Conservation (phyloP, 2,329 filamentous ascomycete genomes). For the Fusarium coffeatum region DNA sequence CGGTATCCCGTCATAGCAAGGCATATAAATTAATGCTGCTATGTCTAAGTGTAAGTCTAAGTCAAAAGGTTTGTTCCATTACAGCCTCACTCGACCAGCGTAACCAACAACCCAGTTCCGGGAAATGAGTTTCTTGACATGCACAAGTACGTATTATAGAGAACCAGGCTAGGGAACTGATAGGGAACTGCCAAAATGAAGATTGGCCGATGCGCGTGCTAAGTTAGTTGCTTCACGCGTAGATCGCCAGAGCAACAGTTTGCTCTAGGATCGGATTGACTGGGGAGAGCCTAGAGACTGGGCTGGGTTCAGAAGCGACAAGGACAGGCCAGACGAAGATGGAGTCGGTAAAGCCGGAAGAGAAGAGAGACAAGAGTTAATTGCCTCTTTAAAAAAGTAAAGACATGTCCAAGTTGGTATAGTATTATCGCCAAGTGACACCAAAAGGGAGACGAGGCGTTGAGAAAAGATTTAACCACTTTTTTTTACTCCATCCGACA, state of each 20-base stretch:
- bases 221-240: slow-evolving; percentile 29
- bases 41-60: slow-evolving; percentile 13
- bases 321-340: slow-evolving; percentile 29
- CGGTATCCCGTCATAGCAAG: slow-evolving; percentile 30
- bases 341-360: slow-evolving; percentile 21
- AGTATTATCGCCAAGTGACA: slow-evolving; percentile 11
- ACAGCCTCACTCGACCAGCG: slow-evolving; percentile 40
- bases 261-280: slow-evolving; percentile 23
- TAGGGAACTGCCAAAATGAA: slow-evolving; percentile 27
- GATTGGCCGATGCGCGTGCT: slow-evolving; percentile 28
- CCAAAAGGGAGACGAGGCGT: slow-evolving; percentile 26
- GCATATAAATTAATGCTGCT: slow-evolving; percentile 35
- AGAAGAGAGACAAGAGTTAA: neutral
- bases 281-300: slow-evolving; percentile 28
- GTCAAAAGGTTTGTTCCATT: slow-evolving; percentile 1
- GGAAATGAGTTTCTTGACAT: slow-evolving; percentile 44
- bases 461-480: slow-evolving; percentile 18
- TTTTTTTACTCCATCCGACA: slow-evolving; percentile 16
- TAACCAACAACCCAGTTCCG: slow-evolving; percentile 27
- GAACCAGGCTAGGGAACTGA: neutral
- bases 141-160: neutral
- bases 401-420: neutral
- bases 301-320: slow-evolving; percentile 9
- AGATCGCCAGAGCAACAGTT: slow-evolving; percentile 42
- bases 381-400: slow-evolving; percentile 7